Base-by-base conservation (phyloP, 2,329 filamentous ascomycete species). In the Nannizziopsis barbatae region DNA sequence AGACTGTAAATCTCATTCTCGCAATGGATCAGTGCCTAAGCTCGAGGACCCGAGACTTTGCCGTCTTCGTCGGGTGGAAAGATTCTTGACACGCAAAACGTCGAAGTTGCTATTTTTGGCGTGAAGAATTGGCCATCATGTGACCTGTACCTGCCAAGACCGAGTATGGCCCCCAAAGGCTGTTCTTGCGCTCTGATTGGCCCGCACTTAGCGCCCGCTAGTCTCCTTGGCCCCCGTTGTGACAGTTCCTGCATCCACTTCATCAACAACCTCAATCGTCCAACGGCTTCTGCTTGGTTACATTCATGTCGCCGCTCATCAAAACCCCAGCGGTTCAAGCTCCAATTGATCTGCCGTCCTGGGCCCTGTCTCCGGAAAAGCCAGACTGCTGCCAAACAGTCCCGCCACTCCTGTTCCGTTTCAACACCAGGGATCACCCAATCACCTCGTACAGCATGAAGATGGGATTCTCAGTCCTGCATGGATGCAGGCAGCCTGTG, bases 251-350 rank as follows among this genome's bases (percentile, higher is more conserved):
- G n/a, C n/a, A 40, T n/a, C 37, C 9, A 14, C 44, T 41, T 36
- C 45, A 36, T 35, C 45, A 18, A 31, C 43, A 38, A 9, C 32
- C 17, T 37, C 35, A 12, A 12, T 36, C 32, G 17, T 27, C 17
- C 20, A n/a, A 38, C 37, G 22, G 37, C 45, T 42, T 42, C 45
- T 47, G 45, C 38, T 42, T 47, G 45, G 45, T 47, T 47, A 42
- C 45, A 42, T 47, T 39, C 14, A 17, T n/a, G 37, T 8, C 17
- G 30, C n/a, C 11, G 31, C 20, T 42, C 45, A 47, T 47, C 37
- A 47, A 42, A 42, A 14, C 5, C 22, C 30, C 45, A 42, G 45
- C 45, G 45, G 45, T 47, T 47, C 30, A 3, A 36, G 30, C 10
- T 12, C 45, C 45, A 47, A 47, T 47, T 37, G 42, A 18, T 18